Conservation (phyloP, 2,329 filamentous ascomycete genomes). For the Clonostachys rosea region DNA sequence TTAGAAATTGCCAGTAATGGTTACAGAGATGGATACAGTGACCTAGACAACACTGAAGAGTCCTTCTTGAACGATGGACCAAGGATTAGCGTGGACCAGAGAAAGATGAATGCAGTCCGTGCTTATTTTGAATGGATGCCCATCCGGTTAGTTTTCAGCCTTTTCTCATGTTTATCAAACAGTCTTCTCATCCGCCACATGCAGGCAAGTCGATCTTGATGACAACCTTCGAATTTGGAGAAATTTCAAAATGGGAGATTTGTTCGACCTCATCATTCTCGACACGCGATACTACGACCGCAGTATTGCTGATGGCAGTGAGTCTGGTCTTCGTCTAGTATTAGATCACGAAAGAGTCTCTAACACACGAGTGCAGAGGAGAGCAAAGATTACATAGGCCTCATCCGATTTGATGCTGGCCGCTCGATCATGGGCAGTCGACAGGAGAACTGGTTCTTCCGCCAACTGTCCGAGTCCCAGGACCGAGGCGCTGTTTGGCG, state of each 20-base stretch:
- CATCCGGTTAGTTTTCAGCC: conserved; percentile 13
- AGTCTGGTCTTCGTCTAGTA: not conserved
- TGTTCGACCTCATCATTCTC: conserved; percentile 64
- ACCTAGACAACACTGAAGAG: conserved; percentile 61
- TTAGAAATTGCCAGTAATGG: conserved; percentile 57
- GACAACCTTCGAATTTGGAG: conserved; percentile 68
- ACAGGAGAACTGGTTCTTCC: conserved; percentile 74
- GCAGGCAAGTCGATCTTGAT: conserved; percentile 58
- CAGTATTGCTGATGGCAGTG: conserved; percentile 47
- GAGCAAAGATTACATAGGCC: conserved; percentile 58
- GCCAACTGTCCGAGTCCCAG: conserved; percentile 50
- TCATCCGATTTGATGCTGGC: conserved; percentile 61
- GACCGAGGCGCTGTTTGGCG: conserved; percentile 66
- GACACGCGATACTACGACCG: conserved; percentile 68
- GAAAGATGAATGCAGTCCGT: conserved; percentile 69
- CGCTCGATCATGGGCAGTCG: conserved; percentile 66
- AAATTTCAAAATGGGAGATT: conserved; percentile 58
- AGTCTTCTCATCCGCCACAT: not conserved
- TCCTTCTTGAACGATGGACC: conserved; percentile 53
- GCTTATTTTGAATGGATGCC: conserved; percentile 62
- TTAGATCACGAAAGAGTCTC: not conserved
- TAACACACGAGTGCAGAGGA: conserved; percentile 19
- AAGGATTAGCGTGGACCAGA: conserved; percentile 62
- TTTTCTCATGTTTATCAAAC: not conserved
- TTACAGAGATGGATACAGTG: conserved; percentile 56